A percentile compares a stretch with the other conserved stretches of the same genome.
Evolutionary conservation across 352 stramenopile genomes (phyloP).

Genomic region (Globisporangium echinulatum): DNA sequence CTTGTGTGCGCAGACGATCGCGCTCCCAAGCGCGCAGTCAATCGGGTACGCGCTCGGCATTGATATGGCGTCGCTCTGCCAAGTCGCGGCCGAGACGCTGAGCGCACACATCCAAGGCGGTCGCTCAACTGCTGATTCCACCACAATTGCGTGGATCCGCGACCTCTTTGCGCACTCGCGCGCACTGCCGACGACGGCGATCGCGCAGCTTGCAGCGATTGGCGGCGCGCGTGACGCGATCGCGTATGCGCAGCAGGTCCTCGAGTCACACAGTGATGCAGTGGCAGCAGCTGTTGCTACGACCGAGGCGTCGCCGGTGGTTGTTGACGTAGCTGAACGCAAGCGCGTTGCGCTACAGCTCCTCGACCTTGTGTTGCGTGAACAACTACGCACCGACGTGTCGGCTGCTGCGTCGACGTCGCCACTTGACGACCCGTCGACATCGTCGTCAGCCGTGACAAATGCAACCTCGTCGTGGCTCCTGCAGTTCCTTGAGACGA

Average conservation of each 20-base stretch:
- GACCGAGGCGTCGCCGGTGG: constrained; percentile 2
- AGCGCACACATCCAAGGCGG: constrained; percentile 32
- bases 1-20: constrained; percentile 45
- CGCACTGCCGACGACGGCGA: constrained; percentile 52
- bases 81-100: constrained; percentile 78
- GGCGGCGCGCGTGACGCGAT: constrained; percentile 45
- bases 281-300: not conserved
- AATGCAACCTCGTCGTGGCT: constrained; percentile 39
- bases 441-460: too few species aligned
- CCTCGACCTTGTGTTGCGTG: constrained; percentile 51
- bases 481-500: constrained; percentile 42
- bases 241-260: constrained; percentile 47
- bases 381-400: constrained; percentile 33
- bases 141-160: constrained; percentile 56
- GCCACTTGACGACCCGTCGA: constrained; percentile 15
- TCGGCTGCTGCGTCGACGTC: constrained; percentile 4
- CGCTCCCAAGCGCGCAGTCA: constrained; percentile 61
- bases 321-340: constrained; percentile 33
- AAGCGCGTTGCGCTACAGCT: constrained; percentile 45
- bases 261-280: constrained; percentile 13
- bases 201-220: constrained; percentile 62
- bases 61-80: constrained; percentile 82
- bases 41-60: constrained; percentile 84
- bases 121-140: constrained; percentile 16
- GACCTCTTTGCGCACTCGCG: constrained; percentile 71